phyloP scores from a whole-genome alignment of 257 asterid species.

The Fraxinus excelsior region DNA sequence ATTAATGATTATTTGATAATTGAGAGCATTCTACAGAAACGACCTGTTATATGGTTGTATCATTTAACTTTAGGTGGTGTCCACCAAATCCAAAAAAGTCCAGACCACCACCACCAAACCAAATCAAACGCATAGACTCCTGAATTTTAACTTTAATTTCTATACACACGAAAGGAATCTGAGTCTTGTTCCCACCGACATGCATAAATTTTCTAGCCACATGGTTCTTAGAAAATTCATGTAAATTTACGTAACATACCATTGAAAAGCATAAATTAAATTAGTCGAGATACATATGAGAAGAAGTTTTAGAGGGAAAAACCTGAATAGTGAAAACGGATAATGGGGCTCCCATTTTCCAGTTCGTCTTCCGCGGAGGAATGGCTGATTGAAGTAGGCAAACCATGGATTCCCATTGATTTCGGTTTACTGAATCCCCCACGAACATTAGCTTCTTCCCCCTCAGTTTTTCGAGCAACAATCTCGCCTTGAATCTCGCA shows the following conservation, averaged over 20 bases:
- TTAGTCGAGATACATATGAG: not conserved
- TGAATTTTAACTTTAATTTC: not conserved
- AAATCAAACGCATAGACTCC: not conserved
- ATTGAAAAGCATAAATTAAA: not conserved
- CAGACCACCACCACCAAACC: too few relatives aligned
- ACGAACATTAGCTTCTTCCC: constrained; percentile 75
- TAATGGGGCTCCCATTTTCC: constrained; percentile 62
- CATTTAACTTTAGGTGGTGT: too few relatives aligned
- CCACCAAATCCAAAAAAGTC: too few relatives aligned
- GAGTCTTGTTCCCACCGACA: constrained; percentile 27
- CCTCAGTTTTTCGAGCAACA: constrained; percentile 65
- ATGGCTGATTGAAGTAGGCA: constrained; percentile 58
- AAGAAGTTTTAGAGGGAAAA: not conserved
- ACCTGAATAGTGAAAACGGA: constrained; percentile 67
- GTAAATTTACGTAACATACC: too few relatives aligned
- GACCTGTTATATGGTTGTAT: too few relatives aligned
- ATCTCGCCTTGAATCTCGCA: constrained; percentile 52
- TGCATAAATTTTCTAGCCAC: constrained; percentile 3
- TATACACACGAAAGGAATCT: not conserved
- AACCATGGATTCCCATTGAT: constrained; percentile 86
- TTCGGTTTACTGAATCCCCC: constrained; percentile 79
- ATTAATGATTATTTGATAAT: too few relatives aligned
- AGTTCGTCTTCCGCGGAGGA: constrained; percentile 54
- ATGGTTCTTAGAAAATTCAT: not conserved
- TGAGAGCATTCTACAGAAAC: too few relatives aligned